phyloP scores from a whole-genome alignment of 2,329 filamentous ascomycete genomes.

The Volutella citrinella region DNA sequence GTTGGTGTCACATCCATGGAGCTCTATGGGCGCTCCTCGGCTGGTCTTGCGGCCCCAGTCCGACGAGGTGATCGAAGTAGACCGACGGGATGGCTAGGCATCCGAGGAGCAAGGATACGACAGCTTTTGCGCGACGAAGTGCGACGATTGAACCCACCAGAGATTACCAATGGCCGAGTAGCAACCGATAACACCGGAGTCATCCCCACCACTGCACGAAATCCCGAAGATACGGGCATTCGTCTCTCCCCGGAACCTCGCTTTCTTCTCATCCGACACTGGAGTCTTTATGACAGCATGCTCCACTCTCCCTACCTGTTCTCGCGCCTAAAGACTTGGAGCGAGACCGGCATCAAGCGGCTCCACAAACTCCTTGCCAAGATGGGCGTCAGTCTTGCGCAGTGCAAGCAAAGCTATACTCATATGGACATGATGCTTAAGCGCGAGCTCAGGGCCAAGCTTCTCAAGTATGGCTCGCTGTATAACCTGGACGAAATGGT shows the following conservation, averaged over 20 bases:
- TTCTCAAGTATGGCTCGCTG: constrained; percentile 86
- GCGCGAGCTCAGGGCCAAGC: constrained; percentile 75
- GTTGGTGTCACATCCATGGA: constrained; percentile 94
- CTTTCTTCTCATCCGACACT: constrained; percentile 89
- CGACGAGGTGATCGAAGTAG: constrained; percentile 53
- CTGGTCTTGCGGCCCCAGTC: constrained; percentile 66
- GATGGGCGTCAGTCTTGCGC: constrained; percentile 92
- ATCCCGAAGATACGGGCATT: constrained; percentile 88
- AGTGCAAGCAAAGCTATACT: constrained; percentile 93
- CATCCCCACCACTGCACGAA: constrained; percentile 83
- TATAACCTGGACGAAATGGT: constrained; percentile 95
- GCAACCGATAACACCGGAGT: constrained; percentile 70
- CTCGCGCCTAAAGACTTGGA: constrained; percentile 90
- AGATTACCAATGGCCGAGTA: constrained; percentile 58
- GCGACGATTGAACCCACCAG: constrained; percentile 82
- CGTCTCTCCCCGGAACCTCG: constrained; percentile 89
- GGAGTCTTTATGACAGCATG: constrained; percentile 98
- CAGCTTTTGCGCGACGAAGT: constrained; percentile 91
- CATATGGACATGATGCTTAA: constrained; percentile 99
- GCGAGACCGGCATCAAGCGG: constrained; percentile 80
- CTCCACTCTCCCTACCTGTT: constrained; percentile 94
- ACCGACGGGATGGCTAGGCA: constrained; percentile 73
- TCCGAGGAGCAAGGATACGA: constrained; percentile 78
- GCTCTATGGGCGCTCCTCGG: constrained; percentile 81
- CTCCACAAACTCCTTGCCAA: constrained; percentile 94